Conservation (phyloP, 192 early-diverging fungal genomes). For the Phycomyces blakesleeanus region DNA sequence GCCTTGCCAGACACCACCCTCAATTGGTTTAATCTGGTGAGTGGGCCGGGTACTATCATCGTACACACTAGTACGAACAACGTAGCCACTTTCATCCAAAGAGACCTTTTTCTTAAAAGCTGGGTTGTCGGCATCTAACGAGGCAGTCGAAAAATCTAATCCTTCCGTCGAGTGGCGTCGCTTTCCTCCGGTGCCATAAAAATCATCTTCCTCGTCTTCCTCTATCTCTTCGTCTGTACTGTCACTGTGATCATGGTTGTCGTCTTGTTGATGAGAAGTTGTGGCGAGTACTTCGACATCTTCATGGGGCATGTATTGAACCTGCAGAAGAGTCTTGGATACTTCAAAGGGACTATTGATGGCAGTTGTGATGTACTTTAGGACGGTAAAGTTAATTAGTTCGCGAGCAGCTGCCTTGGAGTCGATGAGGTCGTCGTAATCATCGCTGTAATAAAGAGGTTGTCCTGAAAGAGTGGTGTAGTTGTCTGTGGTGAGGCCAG, state of each 20-base stretch:
- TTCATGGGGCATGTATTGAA: constrained; percentile 66
- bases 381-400: constrained; percentile 57
- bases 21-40: constrained; percentile 60
- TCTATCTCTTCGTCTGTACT: constrained; percentile 29
- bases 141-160: constrained; percentile 21
- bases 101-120: constrained; percentile 42
- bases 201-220: constrained; percentile 27
- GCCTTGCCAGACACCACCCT: constrained; percentile 54
- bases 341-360: constrained; percentile 61
- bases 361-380: constrained; percentile 59
- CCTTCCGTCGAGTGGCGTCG: constrained; percentile 20
- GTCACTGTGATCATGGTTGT: constrained; percentile 19
- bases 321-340: constrained; percentile 68
- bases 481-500: constrained; percentile 21
- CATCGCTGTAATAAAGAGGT: constrained; percentile 9
- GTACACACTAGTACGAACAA: constrained; percentile 47
- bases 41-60: constrained; percentile 53
- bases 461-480: constrained; percentile 19
- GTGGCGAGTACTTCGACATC: constrained; percentile 32
- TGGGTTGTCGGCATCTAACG: constrained; percentile 41
- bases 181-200: constrained; percentile 14
- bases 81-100: constrained; percentile 59
- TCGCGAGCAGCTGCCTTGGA: constrained; percentile 50
- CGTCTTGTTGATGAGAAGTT: constrained; percentile 1
- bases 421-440: constrained; percentile 38